Percentiles rank a stretch among this genome's conserved stretches.
phyloP scores from a whole-genome alignment of 2,329 filamentous ascomycete genomes.

The Westerdykella aurantiaca region DNA sequence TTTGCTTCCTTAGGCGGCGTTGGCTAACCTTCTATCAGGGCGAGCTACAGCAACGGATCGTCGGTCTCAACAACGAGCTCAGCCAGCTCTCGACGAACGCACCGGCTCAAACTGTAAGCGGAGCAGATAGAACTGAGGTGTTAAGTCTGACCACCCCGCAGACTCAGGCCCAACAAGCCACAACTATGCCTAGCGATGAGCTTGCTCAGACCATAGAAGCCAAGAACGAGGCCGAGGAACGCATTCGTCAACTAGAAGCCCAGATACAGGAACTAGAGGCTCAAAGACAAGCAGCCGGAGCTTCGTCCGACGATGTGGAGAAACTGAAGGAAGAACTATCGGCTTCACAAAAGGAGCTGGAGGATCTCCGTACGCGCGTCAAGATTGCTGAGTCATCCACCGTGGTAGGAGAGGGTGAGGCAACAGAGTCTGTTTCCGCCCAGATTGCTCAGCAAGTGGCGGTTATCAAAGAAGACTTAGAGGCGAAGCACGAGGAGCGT shows the following conservation, averaged over 20 bases:
- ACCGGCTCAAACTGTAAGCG: background rate
- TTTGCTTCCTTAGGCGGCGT: background rate
- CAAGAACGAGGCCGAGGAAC: conserved; percentile 9
- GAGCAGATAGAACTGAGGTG: no score
- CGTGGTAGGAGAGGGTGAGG: conserved; percentile 4
- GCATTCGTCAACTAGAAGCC: conserved; percentile 9
- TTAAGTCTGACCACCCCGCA: conserved; percentile 13
- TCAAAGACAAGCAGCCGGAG: conserved; percentile 13
- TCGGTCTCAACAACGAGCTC: conserved; percentile 30
- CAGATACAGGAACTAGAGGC: conserved; percentile 2
- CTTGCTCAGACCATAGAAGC: conserved; percentile 22
- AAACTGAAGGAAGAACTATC: conserved; percentile 39
- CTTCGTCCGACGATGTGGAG: conserved; percentile 24
- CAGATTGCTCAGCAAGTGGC: conserved; percentile 45
- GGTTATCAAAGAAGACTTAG: conserved; percentile 32
- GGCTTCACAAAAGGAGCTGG: conserved; percentile 42
- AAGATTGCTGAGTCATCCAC: conserved; percentile 17
- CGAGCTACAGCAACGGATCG: conserved; percentile 39
- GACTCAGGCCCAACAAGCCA: conserved; percentile 37
- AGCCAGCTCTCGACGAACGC: conserved; percentile 10
- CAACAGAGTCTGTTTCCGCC: conserved; percentile 35
- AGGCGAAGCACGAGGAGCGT: conserved; percentile 37
- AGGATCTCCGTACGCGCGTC: conserved; percentile 39
- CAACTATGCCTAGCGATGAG: conserved; percentile 31
- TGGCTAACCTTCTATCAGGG: conserved; percentile 20